Percentiles rank a stretch among this genome's conserved stretches.
Evolutionary conservation across 768 basidiomycete species (phyloP).

Genomic region (Termitomyces sp.): DNA sequence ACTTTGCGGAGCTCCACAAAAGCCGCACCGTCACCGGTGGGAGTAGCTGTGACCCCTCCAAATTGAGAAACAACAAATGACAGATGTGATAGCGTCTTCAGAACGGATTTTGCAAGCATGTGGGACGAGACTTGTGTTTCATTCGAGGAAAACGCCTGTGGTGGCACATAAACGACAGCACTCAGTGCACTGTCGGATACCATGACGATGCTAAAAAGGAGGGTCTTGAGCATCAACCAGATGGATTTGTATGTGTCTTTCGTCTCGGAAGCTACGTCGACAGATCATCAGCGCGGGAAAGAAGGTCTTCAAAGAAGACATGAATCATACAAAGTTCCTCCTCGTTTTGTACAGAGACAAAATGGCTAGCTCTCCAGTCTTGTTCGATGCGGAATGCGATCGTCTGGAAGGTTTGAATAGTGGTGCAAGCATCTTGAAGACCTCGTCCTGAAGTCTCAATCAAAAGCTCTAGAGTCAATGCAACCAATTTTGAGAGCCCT

Average conservation of each 20-base stretch:
- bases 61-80: slow-evolving; percentile 79
- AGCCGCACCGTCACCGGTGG: slow-evolving; percentile 34
- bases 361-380: slow-evolving; percentile 39
- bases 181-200: slow-evolving; percentile 57
- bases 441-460: slow-evolving; percentile 27
- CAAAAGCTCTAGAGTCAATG: slow-evolving; percentile 27
- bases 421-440: slow-evolving; percentile 19
- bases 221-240: slow-evolving; percentile 68
- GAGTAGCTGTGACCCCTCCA: slow-evolving; percentile 59
- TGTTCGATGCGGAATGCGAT: slow-evolving; percentile 39
- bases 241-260: slow-evolving; percentile 40
- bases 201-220: slow-evolving; percentile 72
- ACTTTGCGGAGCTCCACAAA: slow-evolving; percentile 70
- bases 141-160: slow-evolving; percentile 19
- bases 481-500: slow-evolving; percentile 33
- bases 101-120: slow-evolving; percentile 44
- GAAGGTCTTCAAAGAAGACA: background rate
- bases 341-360: slow-evolving; percentile 26
- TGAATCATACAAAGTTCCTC: slow-evolving; percentile 24
- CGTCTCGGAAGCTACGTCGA: slow-evolving; percentile 33
- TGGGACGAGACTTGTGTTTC: slow-evolving; percentile 8
- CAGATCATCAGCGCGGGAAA: background rate
- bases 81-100: slow-evolving; percentile 58
- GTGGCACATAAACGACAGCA: slow-evolving; percentile 45
- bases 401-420: slow-evolving; percentile 24